Evolutionary conservation across 75 land plant species (phyloP), one percentile per base, ranked within the genome.

Genomic region (Picea glauca): DNA sequence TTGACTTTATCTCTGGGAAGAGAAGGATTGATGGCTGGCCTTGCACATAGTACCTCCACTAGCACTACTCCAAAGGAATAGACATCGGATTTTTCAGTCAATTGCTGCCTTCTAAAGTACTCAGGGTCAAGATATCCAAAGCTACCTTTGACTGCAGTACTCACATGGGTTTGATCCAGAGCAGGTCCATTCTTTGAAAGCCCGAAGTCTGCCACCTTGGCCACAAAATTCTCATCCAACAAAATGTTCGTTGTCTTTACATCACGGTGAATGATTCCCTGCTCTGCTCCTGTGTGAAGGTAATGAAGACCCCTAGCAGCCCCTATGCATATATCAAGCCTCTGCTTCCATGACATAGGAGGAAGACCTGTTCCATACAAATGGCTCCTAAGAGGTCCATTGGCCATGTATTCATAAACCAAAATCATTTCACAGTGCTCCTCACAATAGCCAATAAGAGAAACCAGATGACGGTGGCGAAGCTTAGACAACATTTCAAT

Each of bases 61-160:
- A 96, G 87, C 23, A 96, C 93, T 15, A 96, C 99, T 13, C 99
- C 99, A 64, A 96, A 96, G 13, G 99, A 96, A 85, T 94, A 96
- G 26, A 96, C 97, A 74, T 96, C 98, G 2, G 97, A 93, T 78
- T 88, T 88, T 80, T 88, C 90, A 0, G 90, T 88, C 43, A 88
- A 77, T 81, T 78, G 82, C 79, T 88, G 90, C 76, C 90, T 59
- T 62, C 90, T 75, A 63, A 83, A 88, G 76, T 88, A 88, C 80
- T 88, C 90, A 1, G 89, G 89, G 77, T 88, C 90, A 17, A 88
- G 77, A 58, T 88, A 88, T 4, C 90, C 90, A 54, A 88, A 88
- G 58, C 90, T 88, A 18, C 90, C 90, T 82, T 88, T 88, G 60
- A 88, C 90, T 23, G 89, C 90, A 17, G 90, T 88, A 70, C 89